These are phyloP conservation scores for Prasinococcaceae sp. DNA, from an alignment of 139 green algal genomes.

Conservation along the genomic window DNA sequence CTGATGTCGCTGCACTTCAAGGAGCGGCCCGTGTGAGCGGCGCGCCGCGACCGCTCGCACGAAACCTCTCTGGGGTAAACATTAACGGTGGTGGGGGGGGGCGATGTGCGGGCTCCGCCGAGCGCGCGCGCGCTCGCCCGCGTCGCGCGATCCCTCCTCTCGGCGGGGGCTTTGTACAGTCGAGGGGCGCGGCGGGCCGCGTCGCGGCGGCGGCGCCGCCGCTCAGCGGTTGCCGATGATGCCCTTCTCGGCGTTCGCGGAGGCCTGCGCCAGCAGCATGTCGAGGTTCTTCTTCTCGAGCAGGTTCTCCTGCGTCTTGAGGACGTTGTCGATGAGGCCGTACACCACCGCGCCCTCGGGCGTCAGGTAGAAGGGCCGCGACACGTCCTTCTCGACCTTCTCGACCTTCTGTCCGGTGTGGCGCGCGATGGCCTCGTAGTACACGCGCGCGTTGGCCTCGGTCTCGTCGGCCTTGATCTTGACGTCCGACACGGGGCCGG, in stretches of 20 bases:
- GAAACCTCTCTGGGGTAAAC: too few species aligned
- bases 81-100: too few species aligned
- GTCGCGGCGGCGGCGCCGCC: too few species aligned
- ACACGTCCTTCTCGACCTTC: slow-evolving; percentile 31
- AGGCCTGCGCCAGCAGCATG: not conserved
- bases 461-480: slow-evolving; percentile 43
- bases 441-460: slow-evolving; percentile 43
- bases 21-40: slow-evolving; percentile 55
- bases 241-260: too few species aligned
- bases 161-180: too few species aligned
- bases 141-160: too few species aligned
- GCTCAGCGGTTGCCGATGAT: too few species aligned
- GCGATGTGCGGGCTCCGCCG: too few species aligned
- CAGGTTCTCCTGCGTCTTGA: slow-evolving; percentile 5
- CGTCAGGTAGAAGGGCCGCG: slow-evolving; percentile 42
- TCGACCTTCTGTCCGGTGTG: slow-evolving; percentile 46
- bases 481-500: slow-evolving; percentile 11
- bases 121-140: too few species aligned
- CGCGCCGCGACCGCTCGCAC: too few species aligned
- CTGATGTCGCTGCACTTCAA: slow-evolving; percentile 92
- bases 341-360: slow-evolving; percentile 73
- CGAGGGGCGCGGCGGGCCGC: too few species aligned
- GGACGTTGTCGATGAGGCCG: slow-evolving; percentile 66
- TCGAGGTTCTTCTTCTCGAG: not conserved
- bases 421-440: slow-evolving; percentile 39